Base-by-base conservation (phyloP, 2,329 filamentous ascomycete genomes). In the Xylaria sp. region DNA sequence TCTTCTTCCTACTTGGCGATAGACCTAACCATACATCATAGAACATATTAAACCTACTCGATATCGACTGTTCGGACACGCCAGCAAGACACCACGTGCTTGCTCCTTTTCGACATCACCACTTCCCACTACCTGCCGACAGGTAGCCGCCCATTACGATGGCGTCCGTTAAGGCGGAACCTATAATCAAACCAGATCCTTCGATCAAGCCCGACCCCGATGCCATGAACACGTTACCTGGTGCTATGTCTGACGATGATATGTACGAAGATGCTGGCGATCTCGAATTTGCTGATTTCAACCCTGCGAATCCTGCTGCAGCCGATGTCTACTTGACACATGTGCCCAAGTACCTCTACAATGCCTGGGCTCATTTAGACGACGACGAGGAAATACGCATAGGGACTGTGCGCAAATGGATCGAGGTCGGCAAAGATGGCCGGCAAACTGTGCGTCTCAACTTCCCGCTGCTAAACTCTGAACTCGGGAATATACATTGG, bases 371-470 rank as follows among this genome's bases (percentile, higher is more conserved):
- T 65, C 85, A 89, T 71, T 80, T 96, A 15, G 90, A 92, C 73
- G 92, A 95, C 69, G 90, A 96, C 72, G 90, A 91, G 63, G 91
- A 94, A 80, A 91, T 97, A 69, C 87, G 91, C 77, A 87, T 97
- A 70, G 93, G 93, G 50, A 95, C 89, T 33, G 84, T 97, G 74
- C 83, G 87, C 61, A 85, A 84, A 68, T 89, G 86, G 85, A 81
- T 78, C 63, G 84, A 86, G 69, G 76, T 76, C 49, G 86, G 85
- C n/a, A 81, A 84, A 27, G 83, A 67, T 50, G 66, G 87, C 68
- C 84, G 85, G 17, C 80, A 84, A 69, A 20, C 29, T 39, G 69
- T 67, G 38, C 49, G 66, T 66, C n/a, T 7, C 49, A 25, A n/a
- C 17, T 25, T 31, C 10, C 31, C 25, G 15, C 22, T 55, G 45